phyloP scores from a whole-genome alignment of 1,139 yeast genomes.

The Fermentozyma sake region DNA sequence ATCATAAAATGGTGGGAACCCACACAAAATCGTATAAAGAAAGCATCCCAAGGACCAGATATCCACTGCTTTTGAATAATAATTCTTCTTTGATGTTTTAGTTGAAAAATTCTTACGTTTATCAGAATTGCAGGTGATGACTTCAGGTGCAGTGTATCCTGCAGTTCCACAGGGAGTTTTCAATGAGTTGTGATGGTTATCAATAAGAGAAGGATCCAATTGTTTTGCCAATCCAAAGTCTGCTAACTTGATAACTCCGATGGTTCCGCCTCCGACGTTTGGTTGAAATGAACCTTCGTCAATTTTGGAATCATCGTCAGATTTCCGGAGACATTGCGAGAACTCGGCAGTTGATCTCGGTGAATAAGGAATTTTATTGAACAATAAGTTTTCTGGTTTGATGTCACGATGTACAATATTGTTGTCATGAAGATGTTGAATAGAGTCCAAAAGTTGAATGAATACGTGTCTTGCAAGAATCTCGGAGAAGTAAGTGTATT shows the following conservation, averaged over 20 bases:
- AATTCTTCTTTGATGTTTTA: slow-evolving; percentile 52
- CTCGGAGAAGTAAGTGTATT: slow-evolving; percentile 86
- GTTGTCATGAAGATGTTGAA: slow-evolving; percentile 74
- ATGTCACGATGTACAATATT: slow-evolving; percentile 95
- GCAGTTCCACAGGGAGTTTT: slow-evolving; percentile 90
- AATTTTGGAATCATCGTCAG: slow-evolving; percentile 71
- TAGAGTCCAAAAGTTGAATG: slow-evolving; percentile 76
- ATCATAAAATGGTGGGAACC: slow-evolving; percentile 95
- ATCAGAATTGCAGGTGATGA: slow-evolving; percentile 47
- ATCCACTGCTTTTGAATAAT: slow-evolving; percentile 86
- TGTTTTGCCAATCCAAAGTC: slow-evolving; percentile 93
- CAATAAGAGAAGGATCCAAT: slow-evolving; percentile 27
- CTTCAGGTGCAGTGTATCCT: slow-evolving; percentile 93
- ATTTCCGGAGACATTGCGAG: slow-evolving; percentile 46
- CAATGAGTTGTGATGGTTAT: slow-evolving; percentile 37
- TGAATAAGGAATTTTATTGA: slow-evolving; percentile 40
- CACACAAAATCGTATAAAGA: slow-evolving; percentile 82
- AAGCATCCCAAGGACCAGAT: slow-evolving; percentile 98
- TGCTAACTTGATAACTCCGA: slow-evolving; percentile 81
- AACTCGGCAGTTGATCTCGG: slow-evolving; percentile 43
- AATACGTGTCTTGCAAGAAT: slow-evolving; percentile 81
- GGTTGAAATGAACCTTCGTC: slow-evolving; percentile 85
- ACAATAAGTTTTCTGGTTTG: slow-evolving; percentile 88
- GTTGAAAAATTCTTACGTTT: slow-evolving; percentile 13
- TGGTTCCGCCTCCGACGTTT: slow-evolving; percentile 85